Conservation (phyloP, 2,329 filamentous ascomycete species). For the Scedosporium dehoogii region DNA sequence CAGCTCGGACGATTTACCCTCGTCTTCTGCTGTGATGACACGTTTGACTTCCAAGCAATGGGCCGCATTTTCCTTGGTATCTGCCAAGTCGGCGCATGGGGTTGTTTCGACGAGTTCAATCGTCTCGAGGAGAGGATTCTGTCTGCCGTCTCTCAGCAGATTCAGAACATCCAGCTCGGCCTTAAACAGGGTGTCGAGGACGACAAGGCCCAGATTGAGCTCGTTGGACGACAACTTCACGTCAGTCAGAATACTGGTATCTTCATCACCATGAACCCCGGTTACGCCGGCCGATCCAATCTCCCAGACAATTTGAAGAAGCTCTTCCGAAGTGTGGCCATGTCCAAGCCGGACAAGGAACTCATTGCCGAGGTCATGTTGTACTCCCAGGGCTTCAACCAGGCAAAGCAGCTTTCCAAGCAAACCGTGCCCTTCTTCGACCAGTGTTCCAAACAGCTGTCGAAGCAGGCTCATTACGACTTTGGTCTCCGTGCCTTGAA, state of each 20-base stretch:
- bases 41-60: slow-evolving; percentile 99
- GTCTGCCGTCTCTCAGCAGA: slow-evolving; percentile 96
- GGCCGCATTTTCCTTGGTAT: slow-evolving; percentile 98
- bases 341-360: slow-evolving; percentile 99
- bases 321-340: slow-evolving; percentile 95
- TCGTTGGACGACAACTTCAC: slow-evolving; percentile 80
- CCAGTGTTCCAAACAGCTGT: slow-evolving; percentile 67
- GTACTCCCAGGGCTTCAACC: slow-evolving; percentile 97
- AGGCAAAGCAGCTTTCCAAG: slow-evolving; percentile 86
- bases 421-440: slow-evolving; percentile 99
- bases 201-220: slow-evolving; percentile 79
- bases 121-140: slow-evolving; percentile 95
- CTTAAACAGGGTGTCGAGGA: slow-evolving; percentile 77
- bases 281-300: slow-evolving; percentile 96
- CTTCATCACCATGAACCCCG: slow-evolving; percentile 99
- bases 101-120: slow-evolving; percentile 99
- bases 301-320: slow-evolving; percentile 99
- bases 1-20: slow-evolving; percentile 96
- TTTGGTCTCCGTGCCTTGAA: slow-evolving; percentile 96
- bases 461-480: slow-evolving; percentile 97
- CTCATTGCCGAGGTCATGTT: slow-evolving; percentile 99
- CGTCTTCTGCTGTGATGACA: slow-evolving; percentile 99
- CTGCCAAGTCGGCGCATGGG: slow-evolving; percentile 97
- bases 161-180: slow-evolving; percentile 97
- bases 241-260: slow-evolving; percentile 94